Base-by-base conservation (phyloP, 1,139 yeast genomes). In the Nadsonia starkeyi-henricii region DNA sequence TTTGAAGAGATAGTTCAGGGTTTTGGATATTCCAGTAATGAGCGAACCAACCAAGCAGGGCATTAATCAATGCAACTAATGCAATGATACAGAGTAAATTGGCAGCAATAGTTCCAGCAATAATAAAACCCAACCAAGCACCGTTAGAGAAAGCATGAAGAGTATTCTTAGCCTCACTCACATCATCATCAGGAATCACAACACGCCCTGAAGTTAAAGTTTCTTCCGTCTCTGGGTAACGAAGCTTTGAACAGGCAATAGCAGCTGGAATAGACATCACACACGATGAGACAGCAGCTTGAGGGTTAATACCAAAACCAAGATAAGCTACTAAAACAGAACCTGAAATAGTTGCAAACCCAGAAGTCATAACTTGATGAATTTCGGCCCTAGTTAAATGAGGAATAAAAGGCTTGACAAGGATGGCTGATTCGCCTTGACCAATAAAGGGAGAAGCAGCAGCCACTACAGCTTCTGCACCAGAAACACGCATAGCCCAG, bases 211-310 rank as follows among this genome's bases (percentile, higher is more conserved):
- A 63, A 21, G 83, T 72, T 43, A 78, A 57, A 1, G 83, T 72
- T 52, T 67, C 71, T 56, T 79, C 83, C 19, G 76, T 71, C 60
- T 79, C 85, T 17, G 85, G 85, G 55, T 66, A 69, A 62, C 84
- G 71, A 55, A 79, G 68, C 60, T 78, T 78, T 18, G 84, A 77
- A 23, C 78, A 75, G 9, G 83, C 81, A 52, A 79, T 66, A 9
- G 82, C 75, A 30, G 81, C 81, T 5, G 85, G 85, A 59, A 79
- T 78, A 1, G 83, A 78, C 85, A 79, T 79, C 52, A 79, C 81
- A 70, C 84, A 79, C 26, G 82, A 75, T 20, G 81, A 74, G 23
- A 79, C 77, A 57, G 79, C 68, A 7, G 83, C 83, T 59, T 78
- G 81, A 1, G 84, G 72, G 55, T 76, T 77, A 55, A 78, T 70